Evolutionary conservation across 2,329 filamentous ascomycete species (phyloP).

Genomic region (Dothideomycetes sp.): DNA sequence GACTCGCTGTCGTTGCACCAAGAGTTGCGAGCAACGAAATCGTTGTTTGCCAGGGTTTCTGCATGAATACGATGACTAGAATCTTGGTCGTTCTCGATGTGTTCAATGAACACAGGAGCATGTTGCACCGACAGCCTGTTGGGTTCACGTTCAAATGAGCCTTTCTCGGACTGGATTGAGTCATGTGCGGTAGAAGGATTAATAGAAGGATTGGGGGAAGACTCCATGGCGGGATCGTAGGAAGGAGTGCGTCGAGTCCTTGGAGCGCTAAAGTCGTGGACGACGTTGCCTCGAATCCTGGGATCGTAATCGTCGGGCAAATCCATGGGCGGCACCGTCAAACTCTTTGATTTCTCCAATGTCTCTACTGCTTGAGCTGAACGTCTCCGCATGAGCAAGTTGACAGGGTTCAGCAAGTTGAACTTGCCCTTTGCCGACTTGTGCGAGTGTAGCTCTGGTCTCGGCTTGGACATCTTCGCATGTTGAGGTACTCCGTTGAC

Average conservation of each 20-base stretch:
- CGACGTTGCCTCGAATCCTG: slow-evolving; percentile 52
- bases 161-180: slow-evolving; percentile 4
- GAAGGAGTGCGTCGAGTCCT: slow-evolving; percentile 35
- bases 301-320: slow-evolving; percentile 53
- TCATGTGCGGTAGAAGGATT: slow-evolving; percentile 3
- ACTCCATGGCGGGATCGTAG: slow-evolving; percentile 14
- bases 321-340: slow-evolving; percentile 36
- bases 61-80: slow-evolving; percentile 35
- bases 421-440: slow-evolving; percentile 14
- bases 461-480: slow-evolving; percentile 12
- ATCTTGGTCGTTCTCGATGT: slow-evolving; percentile 47
- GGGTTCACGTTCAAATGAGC: background rate
- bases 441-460: slow-evolving; percentile 12
- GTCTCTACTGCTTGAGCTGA: slow-evolving; percentile 38
- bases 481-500: slow-evolving; percentile 15
- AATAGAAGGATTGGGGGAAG: slow-evolving; percentile 1
- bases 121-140: slow-evolving; percentile 30
- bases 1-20: slow-evolving; percentile 26
- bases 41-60: slow-evolving; percentile 39
- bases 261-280: slow-evolving; percentile 58
- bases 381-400: slow-evolving; percentile 47
- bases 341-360: slow-evolving; percentile 44
- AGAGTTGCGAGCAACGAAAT: slow-evolving; percentile 38
- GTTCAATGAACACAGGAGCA: slow-evolving; percentile 52
- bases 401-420: slow-evolving; percentile 50